Conservation (phyloP, 2,329 filamentous ascomycete species). For the Aspergillus spinulosporus region DNA sequence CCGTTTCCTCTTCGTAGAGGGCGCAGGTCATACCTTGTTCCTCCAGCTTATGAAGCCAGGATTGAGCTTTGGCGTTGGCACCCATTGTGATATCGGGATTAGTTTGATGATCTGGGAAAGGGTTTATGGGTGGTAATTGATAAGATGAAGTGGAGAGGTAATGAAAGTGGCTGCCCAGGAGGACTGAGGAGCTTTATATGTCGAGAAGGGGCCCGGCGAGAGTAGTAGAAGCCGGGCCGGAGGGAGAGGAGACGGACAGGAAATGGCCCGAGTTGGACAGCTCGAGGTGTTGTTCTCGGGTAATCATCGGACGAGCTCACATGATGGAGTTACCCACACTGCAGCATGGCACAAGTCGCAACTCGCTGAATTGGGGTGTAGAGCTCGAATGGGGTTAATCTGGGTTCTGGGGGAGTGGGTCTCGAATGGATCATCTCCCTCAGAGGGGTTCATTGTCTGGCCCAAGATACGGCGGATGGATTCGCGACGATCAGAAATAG, state of each 20-base stretch:
- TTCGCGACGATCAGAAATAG: too few relatives aligned
- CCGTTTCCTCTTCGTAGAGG: too few relatives aligned
- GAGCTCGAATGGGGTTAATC: constrained; percentile 24
- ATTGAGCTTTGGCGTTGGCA: background rate
- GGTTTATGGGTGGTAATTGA: background rate
- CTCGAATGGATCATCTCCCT: too few relatives aligned
- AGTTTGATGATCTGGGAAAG: background rate
- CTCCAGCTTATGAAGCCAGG: constrained; percentile 9
- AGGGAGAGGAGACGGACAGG: background rate
- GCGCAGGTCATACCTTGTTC: background rate
- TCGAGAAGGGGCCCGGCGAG: background rate
- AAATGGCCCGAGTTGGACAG: background rate
- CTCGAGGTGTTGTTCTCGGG: background rate
- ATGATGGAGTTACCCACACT: background rate
- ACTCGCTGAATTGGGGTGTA: background rate
- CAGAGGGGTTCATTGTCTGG: too few relatives aligned
- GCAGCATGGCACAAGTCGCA: background rate
- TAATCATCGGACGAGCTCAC: background rate
- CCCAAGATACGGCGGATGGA: too few relatives aligned
- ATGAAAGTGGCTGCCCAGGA: background rate
- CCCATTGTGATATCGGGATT: background rate
- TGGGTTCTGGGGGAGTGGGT: constrained; percentile 12
- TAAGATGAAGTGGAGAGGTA: background rate
- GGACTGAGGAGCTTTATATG: background rate
- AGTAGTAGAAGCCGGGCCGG: background rate